phyloP scores from a whole-genome alignment of 83 land plant species.

The Picea mariana region DNA sequence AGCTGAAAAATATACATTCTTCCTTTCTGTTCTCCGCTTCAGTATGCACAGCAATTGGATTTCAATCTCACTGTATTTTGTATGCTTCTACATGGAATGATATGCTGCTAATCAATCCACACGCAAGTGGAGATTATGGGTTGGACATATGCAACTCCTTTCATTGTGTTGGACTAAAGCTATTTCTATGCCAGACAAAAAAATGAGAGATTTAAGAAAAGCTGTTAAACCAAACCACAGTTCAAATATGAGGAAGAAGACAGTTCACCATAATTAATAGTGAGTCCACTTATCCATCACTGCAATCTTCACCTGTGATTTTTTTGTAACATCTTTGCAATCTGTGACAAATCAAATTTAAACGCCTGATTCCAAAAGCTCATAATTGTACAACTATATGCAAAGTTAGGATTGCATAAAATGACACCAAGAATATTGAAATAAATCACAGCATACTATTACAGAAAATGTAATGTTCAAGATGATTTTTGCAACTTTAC shows the following conservation, averaged over 20 bases:
- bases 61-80: too few species aligned
- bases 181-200: neutral
- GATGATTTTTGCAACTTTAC: neutral
- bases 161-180: neutral
- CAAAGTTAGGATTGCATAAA: constrained; percentile 8
- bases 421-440: constrained; percentile 7
- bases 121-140: neutral
- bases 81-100: too few species aligned
- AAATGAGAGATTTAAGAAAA: neutral
- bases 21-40: too few species aligned
- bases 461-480: neutral
- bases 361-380: neutral
- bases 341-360: neutral
- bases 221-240: neutral
- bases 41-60: too few species aligned
- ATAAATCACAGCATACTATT: constrained; percentile 10
- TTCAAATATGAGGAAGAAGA: neutral
- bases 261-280: neutral
- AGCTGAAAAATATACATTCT: too few species aligned
- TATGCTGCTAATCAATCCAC: neutral
- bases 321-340: neutral
- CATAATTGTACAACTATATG: neutral
- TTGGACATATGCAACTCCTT: neutral
- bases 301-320: neutral
- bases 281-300: neutral